Evolutionary conservation across 1,139 yeast species (phyloP).

Genomic region (Magnusiomyces tetraspermus): DNA sequence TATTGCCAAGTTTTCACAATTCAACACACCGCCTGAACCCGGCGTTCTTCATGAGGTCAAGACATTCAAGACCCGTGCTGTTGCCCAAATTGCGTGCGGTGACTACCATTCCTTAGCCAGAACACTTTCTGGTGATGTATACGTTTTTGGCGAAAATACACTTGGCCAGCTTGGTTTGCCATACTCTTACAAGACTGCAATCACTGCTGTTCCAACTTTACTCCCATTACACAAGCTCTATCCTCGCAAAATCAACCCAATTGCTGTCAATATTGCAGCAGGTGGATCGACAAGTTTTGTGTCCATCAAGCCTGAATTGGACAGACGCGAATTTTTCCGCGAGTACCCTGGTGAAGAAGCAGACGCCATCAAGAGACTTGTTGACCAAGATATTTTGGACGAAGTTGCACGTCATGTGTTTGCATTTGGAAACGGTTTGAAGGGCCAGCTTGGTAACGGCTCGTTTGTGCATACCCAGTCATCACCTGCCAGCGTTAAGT

Average conservation of each 20-base stretch:
- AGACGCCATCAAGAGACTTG: conserved; percentile 18
- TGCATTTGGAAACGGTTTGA: conserved; percentile 74
- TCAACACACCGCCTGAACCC: conserved; percentile 40
- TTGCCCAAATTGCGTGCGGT: conserved; percentile 63
- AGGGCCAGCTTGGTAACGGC: conserved; percentile 84
- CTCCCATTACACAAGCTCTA: conserved; percentile 38
- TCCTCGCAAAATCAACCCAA: conserved; percentile 24
- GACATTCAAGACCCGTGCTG: conserved; percentile 28
- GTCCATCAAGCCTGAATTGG: conserved; percentile 19
- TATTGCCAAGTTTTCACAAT: conserved; percentile 60
- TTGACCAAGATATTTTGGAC: conserved; percentile 20
- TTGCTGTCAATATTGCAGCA: conserved; percentile 45
- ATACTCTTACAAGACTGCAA: conserved; percentile 54
- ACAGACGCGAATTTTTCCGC: conserved; percentile 8
- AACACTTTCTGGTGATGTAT: conserved; percentile 53
- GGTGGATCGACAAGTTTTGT: conserved; percentile 58
- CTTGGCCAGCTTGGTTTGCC: conserved; percentile 78
- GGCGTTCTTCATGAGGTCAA: conserved; percentile 33
- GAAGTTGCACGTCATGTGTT: conserved; percentile 25
- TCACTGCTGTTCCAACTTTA: conserved; percentile 58
- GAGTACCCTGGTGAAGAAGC: conserved; percentile 1
- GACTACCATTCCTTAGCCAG: conserved; percentile 59
- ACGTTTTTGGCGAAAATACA: conserved; percentile 78
- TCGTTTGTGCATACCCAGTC: conserved; percentile 64
- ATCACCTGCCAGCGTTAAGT: conserved; percentile 52